These are phyloP conservation scores for Auricularia sp. DNA, from an alignment of 768 basidiomycete species.

Conservation along the genomic window DNA sequence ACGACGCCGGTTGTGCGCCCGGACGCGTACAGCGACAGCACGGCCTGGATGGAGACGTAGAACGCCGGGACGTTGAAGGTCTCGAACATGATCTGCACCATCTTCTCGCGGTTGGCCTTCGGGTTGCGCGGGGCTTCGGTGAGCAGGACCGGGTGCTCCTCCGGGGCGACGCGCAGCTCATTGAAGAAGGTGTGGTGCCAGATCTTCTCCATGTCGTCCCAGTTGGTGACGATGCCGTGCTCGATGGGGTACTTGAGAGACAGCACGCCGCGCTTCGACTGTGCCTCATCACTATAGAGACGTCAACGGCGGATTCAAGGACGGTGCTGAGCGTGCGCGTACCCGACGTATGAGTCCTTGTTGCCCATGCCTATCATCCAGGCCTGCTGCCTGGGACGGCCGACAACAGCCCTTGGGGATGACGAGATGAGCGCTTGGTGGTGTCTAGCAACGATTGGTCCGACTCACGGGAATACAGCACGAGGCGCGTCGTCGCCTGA, in stretches of 20 bases:
- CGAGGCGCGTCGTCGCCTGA: conserved; percentile 44
- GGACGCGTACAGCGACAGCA: conserved; percentile 9
- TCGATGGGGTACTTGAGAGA: conserved; percentile 28
- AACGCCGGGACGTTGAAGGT: conserved; percentile 31
- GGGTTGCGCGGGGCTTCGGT: conserved; percentile 10
- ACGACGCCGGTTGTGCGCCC: conserved; percentile 11
- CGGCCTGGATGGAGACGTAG: conserved; percentile 10
- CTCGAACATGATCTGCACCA: conserved; percentile 24
- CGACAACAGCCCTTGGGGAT: conserved; percentile 47
- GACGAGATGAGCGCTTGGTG: not conserved
- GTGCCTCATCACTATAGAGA: conserved; percentile 32
- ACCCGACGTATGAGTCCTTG: conserved; percentile 72
- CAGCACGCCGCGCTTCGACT: conserved; percentile 39
- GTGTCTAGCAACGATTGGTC: not conserved
- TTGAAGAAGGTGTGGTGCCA: conserved; percentile 13
- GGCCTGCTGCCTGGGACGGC: conserved; percentile 63
- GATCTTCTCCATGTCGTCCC: conserved; percentile 13
- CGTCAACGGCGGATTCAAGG: too few relatives aligned
- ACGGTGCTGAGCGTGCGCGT: too few relatives aligned
- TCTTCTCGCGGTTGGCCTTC: conserved; percentile 11
- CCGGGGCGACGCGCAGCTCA: conserved; percentile 11
- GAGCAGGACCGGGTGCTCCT: conserved; percentile 10
- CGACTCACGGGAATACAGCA: conserved; percentile 39
- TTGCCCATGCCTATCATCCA: conserved; percentile 74
- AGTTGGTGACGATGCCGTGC: conserved; percentile 11